These are phyloP conservation scores for Nigrograna mackinnonii DNA, from an alignment of 2,329 filamentous ascomycete species.

Conservation along the genomic window DNA sequence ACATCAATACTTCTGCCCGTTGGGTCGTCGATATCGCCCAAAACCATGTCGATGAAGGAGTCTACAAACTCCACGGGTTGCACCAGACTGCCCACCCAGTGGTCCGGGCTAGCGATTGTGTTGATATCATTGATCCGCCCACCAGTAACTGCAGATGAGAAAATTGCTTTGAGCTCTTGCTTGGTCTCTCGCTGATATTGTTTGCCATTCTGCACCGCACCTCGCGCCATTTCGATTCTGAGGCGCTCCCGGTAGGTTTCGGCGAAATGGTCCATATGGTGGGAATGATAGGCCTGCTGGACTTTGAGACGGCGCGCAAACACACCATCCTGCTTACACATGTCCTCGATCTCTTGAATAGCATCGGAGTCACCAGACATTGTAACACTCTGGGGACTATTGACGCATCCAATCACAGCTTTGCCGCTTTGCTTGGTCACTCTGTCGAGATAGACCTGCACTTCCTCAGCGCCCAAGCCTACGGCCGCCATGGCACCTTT, in stretches of 20 bases:
- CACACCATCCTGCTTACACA: not conserved
- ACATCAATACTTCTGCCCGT: conserved; percentile 11
- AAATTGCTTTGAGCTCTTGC: not conserved
- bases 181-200: not conserved
- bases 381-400: conserved; percentile 2
- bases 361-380: conserved; percentile 1
- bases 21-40: not conserved
- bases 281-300: conserved; percentile 17
- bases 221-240: not conserved
- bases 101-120: conserved; percentile 1
- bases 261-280: conserved; percentile 37
- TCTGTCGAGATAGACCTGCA: not conserved
- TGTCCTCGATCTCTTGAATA: not conserved
- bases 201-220: not conserved
- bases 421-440: not conserved
- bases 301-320: conserved; percentile 3
- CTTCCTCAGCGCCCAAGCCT: not conserved
- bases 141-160: conserved; percentile 9
- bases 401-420: conserved; percentile 2
- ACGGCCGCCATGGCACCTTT: conserved; percentile 1
- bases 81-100: conserved; percentile 26
- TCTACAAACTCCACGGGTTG: conserved; percentile 34
- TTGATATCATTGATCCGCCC: conserved; percentile 1
- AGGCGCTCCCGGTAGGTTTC: conserved; percentile 3
- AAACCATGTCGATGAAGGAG: conserved; percentile 6